Base-by-base conservation (phyloP, 2,329 filamentous ascomycete genomes). In the Paraphaeosphaeria sporulosa region DNA sequence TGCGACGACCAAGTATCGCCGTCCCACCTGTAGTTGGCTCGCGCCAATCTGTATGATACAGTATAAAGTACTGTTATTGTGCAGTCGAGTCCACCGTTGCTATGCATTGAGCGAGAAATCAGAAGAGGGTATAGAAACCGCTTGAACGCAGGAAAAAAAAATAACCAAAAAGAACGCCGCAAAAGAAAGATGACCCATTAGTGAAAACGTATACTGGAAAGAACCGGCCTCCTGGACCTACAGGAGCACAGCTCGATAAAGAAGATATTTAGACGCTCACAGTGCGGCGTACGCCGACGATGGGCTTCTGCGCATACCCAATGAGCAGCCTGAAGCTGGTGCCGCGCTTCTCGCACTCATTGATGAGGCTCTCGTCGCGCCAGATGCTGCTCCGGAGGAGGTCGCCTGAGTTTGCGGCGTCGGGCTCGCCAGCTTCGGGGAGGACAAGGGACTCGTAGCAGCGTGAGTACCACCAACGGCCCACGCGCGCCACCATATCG, bases 381-480 rank as follows among this genome's bases (percentile, higher is more conserved):
- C 94, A 98, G 66, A 98, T 91, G 75, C 90, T 90, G 61, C 78
- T 86, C 48, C 82, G 80, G 50, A 81, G 79, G 1, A 76, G 63
- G 44, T 69, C 67, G 48, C 69, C 68, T 1, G 72, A 68, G 52
- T 82, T 75, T 52, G 74, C 69, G 9, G 67, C 70, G 27, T 67
- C 72, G 7, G 70, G 66, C 32, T 75, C 74, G 53, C 70, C 71
- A 19, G 69, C 71, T 58, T 75, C 72, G 7, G 75, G 72, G 4
- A 83, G 68, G 9, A 89, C 82, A 4, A 86, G 84, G 58, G 85
- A 87, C 78, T 97, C 94, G 76, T 97, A 98, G 81, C 94, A 97
- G 55, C 91, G 88, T 10, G 88, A 91, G 78, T 97, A 98, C 95
- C 95, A 99, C 93, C 94, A 98, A 46, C 95, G 86, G 1, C 93